These are phyloP conservation scores for Ogataea kodamae DNA, from an alignment of 805 yeast species.

Conservation along the genomic window DNA sequence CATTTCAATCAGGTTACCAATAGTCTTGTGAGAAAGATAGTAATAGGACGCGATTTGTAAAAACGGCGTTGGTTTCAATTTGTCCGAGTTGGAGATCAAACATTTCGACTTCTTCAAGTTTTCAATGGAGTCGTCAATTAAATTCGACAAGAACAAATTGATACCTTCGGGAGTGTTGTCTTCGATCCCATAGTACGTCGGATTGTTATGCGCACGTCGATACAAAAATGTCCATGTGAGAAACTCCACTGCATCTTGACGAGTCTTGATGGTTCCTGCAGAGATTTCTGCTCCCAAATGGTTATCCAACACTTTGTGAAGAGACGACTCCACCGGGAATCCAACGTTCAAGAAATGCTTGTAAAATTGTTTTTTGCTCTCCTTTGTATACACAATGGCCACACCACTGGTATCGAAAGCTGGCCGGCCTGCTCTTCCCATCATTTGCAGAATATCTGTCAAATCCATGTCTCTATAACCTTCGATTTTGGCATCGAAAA, in stretches of 20 bases:
- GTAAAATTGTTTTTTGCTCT: conserved; percentile 69
- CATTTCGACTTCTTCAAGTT: conserved; percentile 73
- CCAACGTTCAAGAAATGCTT: conserved; percentile 77
- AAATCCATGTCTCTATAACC: conserved; percentile 78
- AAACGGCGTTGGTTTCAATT: conserved; percentile 68
- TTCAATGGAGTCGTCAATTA: conserved; percentile 66
- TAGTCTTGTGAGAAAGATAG: conserved; percentile 86
- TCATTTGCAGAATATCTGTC: conserved; percentile 78
- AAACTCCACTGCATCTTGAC: conserved; percentile 72
- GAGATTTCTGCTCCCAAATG: conserved; percentile 81
- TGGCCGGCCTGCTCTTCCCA: conserved; percentile 85
- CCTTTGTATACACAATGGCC: conserved; percentile 74
- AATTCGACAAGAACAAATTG: conserved; percentile 51
- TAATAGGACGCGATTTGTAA: conserved; percentile 85
- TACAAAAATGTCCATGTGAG: conserved; percentile 73
- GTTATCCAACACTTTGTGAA: conserved; percentile 72
- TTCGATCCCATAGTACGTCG: conserved; percentile 71
- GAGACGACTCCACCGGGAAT: conserved; percentile 77
- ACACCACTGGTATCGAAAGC: conserved; percentile 76
- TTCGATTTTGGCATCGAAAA: conserved; percentile 59
- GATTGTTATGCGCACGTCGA: conserved; percentile 72
- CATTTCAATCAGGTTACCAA: conserved; percentile 61
- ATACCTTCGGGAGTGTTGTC: conserved; percentile 56
- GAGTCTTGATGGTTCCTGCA: conserved; percentile 58
- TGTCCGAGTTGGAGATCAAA: conserved; percentile 49